phyloP scores from a whole-genome alignment of 2,329 filamentous ascomycete species.

The Westerdykella ornata region DNA sequence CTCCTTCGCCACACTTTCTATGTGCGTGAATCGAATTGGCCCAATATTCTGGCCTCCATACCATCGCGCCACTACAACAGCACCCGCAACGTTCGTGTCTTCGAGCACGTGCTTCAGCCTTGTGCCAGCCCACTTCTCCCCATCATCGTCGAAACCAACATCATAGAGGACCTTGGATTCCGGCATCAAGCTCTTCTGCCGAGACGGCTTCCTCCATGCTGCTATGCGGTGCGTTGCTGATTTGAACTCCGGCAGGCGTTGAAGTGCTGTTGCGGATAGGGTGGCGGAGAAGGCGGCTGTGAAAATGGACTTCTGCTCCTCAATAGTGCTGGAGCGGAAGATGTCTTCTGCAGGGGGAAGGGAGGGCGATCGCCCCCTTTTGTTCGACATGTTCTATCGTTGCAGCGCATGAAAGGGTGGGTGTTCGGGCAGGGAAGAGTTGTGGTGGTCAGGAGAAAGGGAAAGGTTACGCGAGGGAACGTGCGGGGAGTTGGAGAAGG shows the following conservation, averaged over 20 bases:
- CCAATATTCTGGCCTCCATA: slow-evolving; percentile 50
- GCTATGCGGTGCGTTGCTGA: slow-evolving; percentile 47
- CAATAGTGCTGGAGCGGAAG: slow-evolving; percentile 42
- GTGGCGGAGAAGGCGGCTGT: slow-evolving; percentile 45
- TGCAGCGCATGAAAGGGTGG: slow-evolving; percentile 4
- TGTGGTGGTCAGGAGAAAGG: slow-evolving; percentile 9
- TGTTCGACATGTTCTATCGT: slow-evolving; percentile 23
- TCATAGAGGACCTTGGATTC: slow-evolving; percentile 36
- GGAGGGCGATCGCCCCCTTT: slow-evolving; percentile 22
- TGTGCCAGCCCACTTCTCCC: slow-evolving; percentile 48
- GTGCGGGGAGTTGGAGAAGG: neutral
- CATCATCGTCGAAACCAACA: slow-evolving; percentile 48
- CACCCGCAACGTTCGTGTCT: slow-evolving; percentile 40
- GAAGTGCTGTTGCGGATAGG: slow-evolving; percentile 37
- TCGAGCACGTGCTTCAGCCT: slow-evolving; percentile 44
- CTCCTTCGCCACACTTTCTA: slow-evolving; percentile 45
- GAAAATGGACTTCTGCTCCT: slow-evolving; percentile 49
- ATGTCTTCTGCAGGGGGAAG: slow-evolving; percentile 21
- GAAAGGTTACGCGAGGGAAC: slow-evolving; percentile 1
- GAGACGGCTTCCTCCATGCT: slow-evolving; percentile 45
- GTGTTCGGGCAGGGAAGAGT: slow-evolving; percentile 3
- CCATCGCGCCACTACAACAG: slow-evolving; percentile 50
- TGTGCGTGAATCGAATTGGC: slow-evolving; percentile 48
- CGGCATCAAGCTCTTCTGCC: slow-evolving; percentile 42
- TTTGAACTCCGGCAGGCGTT: slow-evolving; percentile 40